Percentiles rank a stretch among this genome's conserved stretches.
These are phyloP conservation scores for Smittium culicis DNA, from an alignment of 371 early-diverging fungal species.

Conservation along the genomic window DNA sequence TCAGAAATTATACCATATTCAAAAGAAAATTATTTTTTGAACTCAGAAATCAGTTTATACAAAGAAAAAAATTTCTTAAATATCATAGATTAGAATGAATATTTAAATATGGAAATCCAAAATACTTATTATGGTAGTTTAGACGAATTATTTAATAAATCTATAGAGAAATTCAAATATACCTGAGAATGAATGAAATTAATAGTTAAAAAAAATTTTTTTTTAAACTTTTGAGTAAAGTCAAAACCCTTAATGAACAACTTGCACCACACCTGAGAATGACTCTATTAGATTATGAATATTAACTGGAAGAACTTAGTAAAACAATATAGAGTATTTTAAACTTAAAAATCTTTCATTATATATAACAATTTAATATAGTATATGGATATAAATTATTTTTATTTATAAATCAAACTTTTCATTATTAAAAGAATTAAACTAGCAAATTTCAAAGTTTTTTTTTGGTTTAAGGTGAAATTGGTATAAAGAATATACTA, in stretches of 20 bases:
- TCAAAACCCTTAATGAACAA: not conserved
- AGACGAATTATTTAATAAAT: not conserved
- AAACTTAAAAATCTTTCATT: no score
- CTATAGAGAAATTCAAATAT: not conserved
- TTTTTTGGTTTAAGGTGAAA: no score
- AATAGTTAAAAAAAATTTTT: not conserved
- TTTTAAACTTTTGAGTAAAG: not conserved
- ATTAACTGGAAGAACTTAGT: not conserved
- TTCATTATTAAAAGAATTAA: not conserved
- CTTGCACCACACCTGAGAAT: not conserved
- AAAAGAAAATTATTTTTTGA: not conserved
- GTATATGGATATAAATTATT: not conserved
- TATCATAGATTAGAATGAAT: not conserved
- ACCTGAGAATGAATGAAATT: not conserved
- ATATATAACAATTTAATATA: not conserved
- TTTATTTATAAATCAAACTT: not conserved
- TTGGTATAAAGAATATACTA: no score
- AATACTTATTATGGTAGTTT: not conserved
- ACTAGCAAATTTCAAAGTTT: not conserved
- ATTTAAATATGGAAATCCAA: not conserved
- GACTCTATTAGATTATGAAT: not conserved
- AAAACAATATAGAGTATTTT: not conserved
- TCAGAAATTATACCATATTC: not conserved
- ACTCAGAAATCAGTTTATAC: not conserved
- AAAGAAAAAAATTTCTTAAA: not conserved